A percentile compares a stretch with the other conserved stretches of the same genome.
Evolutionary conservation across 2,329 filamentous ascomycete genomes (phyloP).

Genomic region (Hypoxylon sp.): DNA sequence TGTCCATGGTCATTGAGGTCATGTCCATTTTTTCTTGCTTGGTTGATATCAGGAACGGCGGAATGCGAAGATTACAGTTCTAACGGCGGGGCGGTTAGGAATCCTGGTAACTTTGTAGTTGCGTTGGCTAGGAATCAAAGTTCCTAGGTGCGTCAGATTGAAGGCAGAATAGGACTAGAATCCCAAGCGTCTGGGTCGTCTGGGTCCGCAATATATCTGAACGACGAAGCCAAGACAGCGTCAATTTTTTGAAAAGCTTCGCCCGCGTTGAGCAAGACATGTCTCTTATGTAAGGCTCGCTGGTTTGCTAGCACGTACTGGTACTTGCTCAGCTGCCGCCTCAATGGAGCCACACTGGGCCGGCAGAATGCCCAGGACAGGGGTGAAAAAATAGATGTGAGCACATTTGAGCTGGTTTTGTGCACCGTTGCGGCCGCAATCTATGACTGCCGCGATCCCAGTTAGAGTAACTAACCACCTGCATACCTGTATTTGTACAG

Average conservation of each 20-base stretch:
- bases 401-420: constrained; percentile 40
- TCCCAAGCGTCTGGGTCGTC: constrained; percentile 16
- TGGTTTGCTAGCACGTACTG: constrained; percentile 3
- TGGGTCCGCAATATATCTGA: constrained; percentile 24
- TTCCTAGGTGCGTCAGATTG: not conserved
- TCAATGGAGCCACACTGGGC: not conserved
- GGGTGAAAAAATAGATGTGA: constrained; percentile 30
- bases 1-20: constrained; percentile 24
- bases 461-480: constrained; percentile 17
- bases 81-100: not conserved
- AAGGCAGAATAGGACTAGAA: constrained; percentile 1
- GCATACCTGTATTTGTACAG: not conserved
- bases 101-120: constrained; percentile 1
- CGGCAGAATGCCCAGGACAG: constrained; percentile 18
- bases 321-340: constrained; percentile 18
- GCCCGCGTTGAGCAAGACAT: constrained; percentile 1
- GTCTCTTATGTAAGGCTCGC: not conserved
- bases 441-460: constrained; percentile 20
- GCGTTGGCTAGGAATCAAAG: constrained; percentile 8
- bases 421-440: constrained; percentile 13
- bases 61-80: constrained; percentile 14
- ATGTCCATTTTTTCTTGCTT: constrained; percentile 27
- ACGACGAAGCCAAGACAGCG: not conserved
- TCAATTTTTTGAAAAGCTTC: constrained; percentile 18
- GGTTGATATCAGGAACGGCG: not conserved